Evolutionary conservation across 441 rosid genomes (phyloP).

Genomic region (Pelargonium exstipulatum): DNA sequence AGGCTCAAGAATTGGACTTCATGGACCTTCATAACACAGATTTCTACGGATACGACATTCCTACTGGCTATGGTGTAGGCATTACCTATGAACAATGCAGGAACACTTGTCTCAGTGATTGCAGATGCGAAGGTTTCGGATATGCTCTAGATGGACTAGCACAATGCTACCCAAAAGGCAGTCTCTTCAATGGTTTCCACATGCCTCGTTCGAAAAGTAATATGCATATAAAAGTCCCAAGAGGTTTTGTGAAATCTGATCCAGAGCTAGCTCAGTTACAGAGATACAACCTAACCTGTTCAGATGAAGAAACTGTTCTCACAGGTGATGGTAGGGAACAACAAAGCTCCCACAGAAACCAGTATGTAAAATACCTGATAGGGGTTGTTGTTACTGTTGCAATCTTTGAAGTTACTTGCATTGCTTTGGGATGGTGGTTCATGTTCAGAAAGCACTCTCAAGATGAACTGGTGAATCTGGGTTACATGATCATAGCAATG

Average conservation of each 20-base stretch:
- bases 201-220: constrained; percentile 4
- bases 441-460: constrained; percentile 17
- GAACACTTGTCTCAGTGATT: constrained; percentile 23
- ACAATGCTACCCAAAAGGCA: constrained; percentile 20
- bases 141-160: constrained; percentile 21
- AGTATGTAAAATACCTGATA: constrained; percentile 19
- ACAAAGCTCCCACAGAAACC: constrained; percentile 8
- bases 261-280: background rate
- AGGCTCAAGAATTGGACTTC: constrained; percentile 19
- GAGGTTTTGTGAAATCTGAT: constrained; percentile 5
- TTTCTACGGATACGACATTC: constrained; percentile 24
- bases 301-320: constrained; percentile 13
- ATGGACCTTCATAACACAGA: constrained; percentile 16
- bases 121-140: constrained; percentile 28
- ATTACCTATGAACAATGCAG: constrained; percentile 19
- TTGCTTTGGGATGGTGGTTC: constrained; percentile 22
- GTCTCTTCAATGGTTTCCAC: constrained; percentile 17
- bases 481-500: constrained; percentile 19
- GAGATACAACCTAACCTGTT: constrained; percentile 14
- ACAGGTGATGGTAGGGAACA: background rate
- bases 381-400: constrained; percentile 17
- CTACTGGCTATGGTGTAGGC: background rate
- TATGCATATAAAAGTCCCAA: constrained; percentile 24
- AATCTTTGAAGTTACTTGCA: constrained; percentile 14
- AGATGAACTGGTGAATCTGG: constrained; percentile 18